phyloP scores from a whole-genome alignment of 495 filamentous ascomycete species.

The Parathielavia hyrcaniae region DNA sequence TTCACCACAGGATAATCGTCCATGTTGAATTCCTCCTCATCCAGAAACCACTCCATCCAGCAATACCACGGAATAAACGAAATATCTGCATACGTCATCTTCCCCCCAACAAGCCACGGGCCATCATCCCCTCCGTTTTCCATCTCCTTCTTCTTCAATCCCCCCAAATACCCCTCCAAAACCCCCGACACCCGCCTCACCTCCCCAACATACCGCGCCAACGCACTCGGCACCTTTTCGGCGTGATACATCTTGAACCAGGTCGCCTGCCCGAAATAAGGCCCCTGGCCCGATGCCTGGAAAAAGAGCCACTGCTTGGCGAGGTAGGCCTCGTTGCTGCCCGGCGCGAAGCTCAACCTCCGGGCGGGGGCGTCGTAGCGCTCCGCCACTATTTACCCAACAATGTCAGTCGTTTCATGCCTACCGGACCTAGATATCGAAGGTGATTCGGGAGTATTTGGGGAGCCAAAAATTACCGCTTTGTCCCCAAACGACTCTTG shows the following conservation, averaged over 20 bases:
- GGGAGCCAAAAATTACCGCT: no score
- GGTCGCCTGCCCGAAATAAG: constrained; percentile 56
- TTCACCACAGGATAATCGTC: constrained; percentile 1
- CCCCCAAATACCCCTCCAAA: constrained; percentile 46
- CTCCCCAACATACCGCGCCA: constrained; percentile 56
- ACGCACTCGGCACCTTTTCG: constrained; percentile 53
- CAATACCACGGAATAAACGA: constrained; percentile 52
- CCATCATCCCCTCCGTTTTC: constrained; percentile 19
- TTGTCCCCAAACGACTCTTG: no score
- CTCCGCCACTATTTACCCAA: no score
- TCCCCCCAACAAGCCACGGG: constrained; percentile 52
- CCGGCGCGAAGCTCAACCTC: constrained; percentile 49
- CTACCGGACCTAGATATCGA: no score
- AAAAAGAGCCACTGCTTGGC: constrained; percentile 61
- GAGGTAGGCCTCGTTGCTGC: constrained; percentile 44
- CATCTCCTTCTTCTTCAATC: constrained; percentile 43
- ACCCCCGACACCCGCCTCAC: constrained; percentile 54
- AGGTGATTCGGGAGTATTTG: no score
- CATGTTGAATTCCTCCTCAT: neutral
- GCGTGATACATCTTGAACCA: constrained; percentile 48
- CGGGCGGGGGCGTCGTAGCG: constrained; percentile 62
- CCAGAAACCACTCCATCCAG: neutral
- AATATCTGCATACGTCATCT: constrained; percentile 53
- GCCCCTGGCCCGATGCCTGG: constrained; percentile 62
- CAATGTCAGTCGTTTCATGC: no score